Evolutionary conservation across 139 green algal genomes (phyloP).

Genomic region (Auxenochlorella protothecoides): DNA sequence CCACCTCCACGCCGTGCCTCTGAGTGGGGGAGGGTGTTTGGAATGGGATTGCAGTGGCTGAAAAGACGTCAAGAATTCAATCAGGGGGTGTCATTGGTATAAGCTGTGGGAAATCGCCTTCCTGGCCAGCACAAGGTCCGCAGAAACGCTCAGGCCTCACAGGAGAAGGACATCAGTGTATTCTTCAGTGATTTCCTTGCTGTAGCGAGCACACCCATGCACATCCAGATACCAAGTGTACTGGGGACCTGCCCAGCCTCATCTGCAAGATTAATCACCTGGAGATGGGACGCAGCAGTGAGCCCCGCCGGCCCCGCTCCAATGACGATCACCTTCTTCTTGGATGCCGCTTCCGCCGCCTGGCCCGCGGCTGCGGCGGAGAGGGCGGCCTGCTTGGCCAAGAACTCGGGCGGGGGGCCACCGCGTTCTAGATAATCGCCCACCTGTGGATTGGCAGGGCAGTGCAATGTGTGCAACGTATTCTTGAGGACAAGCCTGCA

Average conservation of each 20-base stretch:
- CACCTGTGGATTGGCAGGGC: conserved; percentile 9
- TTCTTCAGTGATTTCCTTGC: no score
- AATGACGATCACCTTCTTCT: conserved; percentile 52
- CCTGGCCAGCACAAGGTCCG: no score
- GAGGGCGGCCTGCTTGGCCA: not conserved
- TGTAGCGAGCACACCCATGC: no score
- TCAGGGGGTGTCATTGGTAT: no score
- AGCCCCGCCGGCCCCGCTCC: conserved; percentile 72
- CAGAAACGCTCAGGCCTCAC: no score
- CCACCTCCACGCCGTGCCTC: conserved; percentile 42
- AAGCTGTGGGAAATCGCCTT: no score
- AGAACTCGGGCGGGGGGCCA: conserved; percentile 4
- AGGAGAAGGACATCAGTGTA: no score
- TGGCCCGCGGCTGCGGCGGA: conserved; percentile 1
- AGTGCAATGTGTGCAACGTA: not conserved
- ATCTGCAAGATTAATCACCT: conserved; percentile 19
- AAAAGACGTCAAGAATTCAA: no score
- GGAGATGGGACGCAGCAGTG: conserved; percentile 53
- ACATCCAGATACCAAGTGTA: no score
- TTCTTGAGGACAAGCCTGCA: not conserved
- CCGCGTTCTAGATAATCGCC: conserved; percentile 6
- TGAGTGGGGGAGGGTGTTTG: conserved; percentile 4
- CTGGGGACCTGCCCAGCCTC: no score
- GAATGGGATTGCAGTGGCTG: no score
- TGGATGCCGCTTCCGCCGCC: conserved; percentile 6